Evolutionary conservation across 2,329 filamentous ascomycete genomes (phyloP), one percentile per base, ranked within the genome.

Genomic region (Pestalotiopsis sp.): DNA sequence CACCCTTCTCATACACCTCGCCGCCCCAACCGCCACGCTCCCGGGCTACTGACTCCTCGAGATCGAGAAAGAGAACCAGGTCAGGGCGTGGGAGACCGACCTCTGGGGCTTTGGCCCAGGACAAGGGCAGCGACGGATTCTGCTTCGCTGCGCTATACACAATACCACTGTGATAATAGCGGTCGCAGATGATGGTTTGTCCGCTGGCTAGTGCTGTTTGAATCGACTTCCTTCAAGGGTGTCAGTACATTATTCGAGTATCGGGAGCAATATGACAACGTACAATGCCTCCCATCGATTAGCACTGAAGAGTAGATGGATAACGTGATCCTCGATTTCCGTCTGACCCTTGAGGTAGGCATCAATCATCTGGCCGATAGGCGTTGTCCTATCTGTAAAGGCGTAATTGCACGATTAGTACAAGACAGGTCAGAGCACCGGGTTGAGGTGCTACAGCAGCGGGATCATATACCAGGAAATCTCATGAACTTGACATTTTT

Each of bases 111-210:
- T 93, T 90, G 7, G 94, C 94, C 95, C 96, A 99, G 0, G 87
- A 81, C 0, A 98, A 84, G 0, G 87, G 83, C 13, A 98, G 86
- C 2, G 84, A 79, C 0, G 91, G 88, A 73, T 93, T 93, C 59
- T 89, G 85, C 78, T 98, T 98, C 3, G 96, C 95, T 0, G 94
- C 93, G 27, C 91, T 94, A 83, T 98, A 99, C 64, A 98, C 94
- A 68, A 95, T 93, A 66, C 96, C 96, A 23, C 93, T 96, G 83
- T 97, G 95, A 79, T 97, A 97, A 83, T 98, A 99, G 62, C 96
- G 91, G 80, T 99, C 96, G 73, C 95, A 91, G 52, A 99, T 85
- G 39, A 99, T 86, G 0, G 90, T 96, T 23, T 86, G 90, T 9
- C 95, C 95, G 1, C 84, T 79, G 0, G 84, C 81, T 5, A 98